These are phyloP conservation scores for Picochlorum sp. DNA, from an alignment of 139 green algal genomes.

Conservation along the genomic window DNA sequence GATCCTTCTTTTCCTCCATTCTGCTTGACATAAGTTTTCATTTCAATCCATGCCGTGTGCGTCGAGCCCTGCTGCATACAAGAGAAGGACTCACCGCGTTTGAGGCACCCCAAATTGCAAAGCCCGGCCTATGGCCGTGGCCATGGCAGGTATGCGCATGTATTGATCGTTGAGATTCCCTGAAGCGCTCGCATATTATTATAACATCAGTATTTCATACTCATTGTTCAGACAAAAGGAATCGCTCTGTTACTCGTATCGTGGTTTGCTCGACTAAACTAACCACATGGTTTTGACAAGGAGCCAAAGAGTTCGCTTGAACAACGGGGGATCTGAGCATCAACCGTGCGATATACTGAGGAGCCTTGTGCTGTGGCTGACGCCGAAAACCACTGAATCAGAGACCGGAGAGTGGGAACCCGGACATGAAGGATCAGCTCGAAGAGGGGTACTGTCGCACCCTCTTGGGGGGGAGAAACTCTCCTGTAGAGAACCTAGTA, in stretches of 20 bases:
- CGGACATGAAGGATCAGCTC: constrained; percentile 1
- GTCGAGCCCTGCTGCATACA: too few species aligned
- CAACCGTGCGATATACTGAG: neutral
- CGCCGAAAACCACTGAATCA: neutral
- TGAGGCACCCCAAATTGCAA: too few species aligned
- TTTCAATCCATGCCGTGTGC: too few species aligned
- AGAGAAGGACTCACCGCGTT: too few species aligned
- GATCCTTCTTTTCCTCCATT: neutral
- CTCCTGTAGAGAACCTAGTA: neutral
- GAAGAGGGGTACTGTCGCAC: constrained; percentile 20
- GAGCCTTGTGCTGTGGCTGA: neutral
- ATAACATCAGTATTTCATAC: too few species aligned
- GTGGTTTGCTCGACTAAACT: neutral
- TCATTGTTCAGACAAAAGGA: neutral
- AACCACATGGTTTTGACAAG: constrained; percentile 4
- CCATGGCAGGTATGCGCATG: too few species aligned
- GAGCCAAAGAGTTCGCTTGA: constrained; percentile 2
- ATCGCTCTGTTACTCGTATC: neutral
- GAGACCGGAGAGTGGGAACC: too few species aligned
- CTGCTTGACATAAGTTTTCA: neutral
- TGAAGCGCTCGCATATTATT: too few species aligned
- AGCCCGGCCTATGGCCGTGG: too few species aligned
- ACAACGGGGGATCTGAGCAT: neutral
- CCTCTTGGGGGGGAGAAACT: constrained; percentile 9
- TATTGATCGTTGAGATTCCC: too few species aligned